A percentile compares a stretch with the other conserved stretches of the same genome.
Conservation (phyloP, 2,329 filamentous ascomycete genomes). For the Ascochyta pisi region DNA sequence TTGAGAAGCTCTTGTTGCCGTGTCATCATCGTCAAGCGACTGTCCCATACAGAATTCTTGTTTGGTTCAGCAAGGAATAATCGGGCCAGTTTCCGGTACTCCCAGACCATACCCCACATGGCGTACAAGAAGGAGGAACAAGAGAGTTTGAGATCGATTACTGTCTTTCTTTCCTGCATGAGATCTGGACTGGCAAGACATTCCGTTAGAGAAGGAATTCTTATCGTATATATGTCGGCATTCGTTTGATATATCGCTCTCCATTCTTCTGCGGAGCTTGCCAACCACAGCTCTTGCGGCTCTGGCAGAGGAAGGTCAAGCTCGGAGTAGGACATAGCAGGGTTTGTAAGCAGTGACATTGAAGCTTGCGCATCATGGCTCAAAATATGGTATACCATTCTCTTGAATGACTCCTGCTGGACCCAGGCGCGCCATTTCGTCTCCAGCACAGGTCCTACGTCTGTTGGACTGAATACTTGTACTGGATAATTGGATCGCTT, state of each 20-base stretch:
- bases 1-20: background rate
- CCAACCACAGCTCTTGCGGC: background rate
- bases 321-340: background rate
- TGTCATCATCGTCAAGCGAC: background rate
- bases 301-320: background rate
- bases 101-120: background rate
- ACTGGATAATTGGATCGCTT: conserved; percentile 59
- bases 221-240: background rate
- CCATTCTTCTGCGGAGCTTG: background rate
- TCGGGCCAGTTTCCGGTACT: background rate
- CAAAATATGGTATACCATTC: background rate
- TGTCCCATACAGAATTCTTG: background rate
- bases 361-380: background rate
- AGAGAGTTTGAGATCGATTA: background rate
- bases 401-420: background rate
- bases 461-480: background rate
- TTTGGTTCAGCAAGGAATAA: background rate
- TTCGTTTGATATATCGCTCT: background rate
- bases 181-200: background rate
- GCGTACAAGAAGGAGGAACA: background rate
- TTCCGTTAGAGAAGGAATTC: background rate
- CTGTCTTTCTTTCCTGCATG: background rate
- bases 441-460: conserved; percentile 32
- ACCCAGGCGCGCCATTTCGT: background rate
- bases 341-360: background rate